phyloP scores from a whole-genome alignment of 768 basidiomycete genomes.

The Boletellus ananas region DNA sequence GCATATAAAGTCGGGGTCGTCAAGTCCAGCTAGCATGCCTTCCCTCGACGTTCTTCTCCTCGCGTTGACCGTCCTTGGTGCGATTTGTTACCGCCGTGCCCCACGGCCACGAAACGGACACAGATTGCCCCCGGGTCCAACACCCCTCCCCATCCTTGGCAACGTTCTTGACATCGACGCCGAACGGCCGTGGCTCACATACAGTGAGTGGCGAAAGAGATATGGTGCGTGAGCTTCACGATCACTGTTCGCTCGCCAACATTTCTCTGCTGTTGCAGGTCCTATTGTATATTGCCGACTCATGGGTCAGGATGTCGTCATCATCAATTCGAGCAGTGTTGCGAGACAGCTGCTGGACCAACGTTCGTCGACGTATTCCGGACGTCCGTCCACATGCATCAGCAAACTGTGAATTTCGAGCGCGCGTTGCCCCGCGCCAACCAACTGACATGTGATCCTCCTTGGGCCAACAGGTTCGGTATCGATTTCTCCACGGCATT shows the following conservation, averaged over 20 bases:
- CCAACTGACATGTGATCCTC: neutral
- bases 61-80: conserved; percentile 4
- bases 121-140: conserved; percentile 24
- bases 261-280: conserved; percentile 12
- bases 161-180: conserved; percentile 23
- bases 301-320: conserved; percentile 23
- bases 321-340: conserved; percentile 25
- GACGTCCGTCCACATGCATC: conserved; percentile 19
- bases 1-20: conserved; percentile 17
- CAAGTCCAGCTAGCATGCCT: conserved; percentile 11
- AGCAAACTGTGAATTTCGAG: conserved; percentile 20
- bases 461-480: conserved; percentile 19
- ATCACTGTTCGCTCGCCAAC: neutral
- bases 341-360: conserved; percentile 29
- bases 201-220: conserved; percentile 25
- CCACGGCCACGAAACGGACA: conserved; percentile 4
- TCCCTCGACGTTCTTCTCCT: conserved; percentile 9
- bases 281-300: conserved; percentile 27
- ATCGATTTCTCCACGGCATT: conserved; percentile 29
- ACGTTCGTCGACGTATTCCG: conserved; percentile 29
- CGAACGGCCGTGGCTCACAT: conserved; percentile 25
- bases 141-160: conserved; percentile 21
- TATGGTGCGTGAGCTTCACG: conserved; percentile 18
- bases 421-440: neutral
- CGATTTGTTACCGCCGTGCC: conserved; percentile 4